Evolutionary conservation across 2,329 filamentous ascomycete genomes (phyloP).

Genomic region (Zasmidium angulare): DNA sequence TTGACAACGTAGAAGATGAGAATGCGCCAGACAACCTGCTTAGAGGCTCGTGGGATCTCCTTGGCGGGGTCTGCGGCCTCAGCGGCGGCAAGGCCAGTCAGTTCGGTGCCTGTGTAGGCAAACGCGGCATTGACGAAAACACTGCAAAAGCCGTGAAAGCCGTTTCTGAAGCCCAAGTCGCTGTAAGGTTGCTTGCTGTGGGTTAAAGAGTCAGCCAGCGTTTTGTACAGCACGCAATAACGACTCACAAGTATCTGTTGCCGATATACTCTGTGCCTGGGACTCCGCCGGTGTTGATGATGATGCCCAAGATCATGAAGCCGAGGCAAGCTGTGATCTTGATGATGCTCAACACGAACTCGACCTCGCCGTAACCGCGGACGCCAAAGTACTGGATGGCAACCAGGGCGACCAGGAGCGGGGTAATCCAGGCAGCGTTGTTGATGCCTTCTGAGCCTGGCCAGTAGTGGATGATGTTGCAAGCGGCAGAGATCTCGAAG

Average conservation of each 20-base stretch:
- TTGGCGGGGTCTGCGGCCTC: constrained; percentile 52
- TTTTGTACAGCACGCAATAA: neutral
- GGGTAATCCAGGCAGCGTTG: constrained; percentile 34
- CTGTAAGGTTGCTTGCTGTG: constrained; percentile 8
- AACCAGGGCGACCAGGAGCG: constrained; percentile 32
- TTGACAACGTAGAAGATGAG: constrained; percentile 33
- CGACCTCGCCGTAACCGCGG: constrained; percentile 35
- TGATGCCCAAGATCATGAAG: constrained; percentile 64
- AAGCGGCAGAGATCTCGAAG: constrained; percentile 34
- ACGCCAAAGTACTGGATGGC: constrained; percentile 37
- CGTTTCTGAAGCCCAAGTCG: constrained; percentile 17
- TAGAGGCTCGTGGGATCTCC: constrained; percentile 35
- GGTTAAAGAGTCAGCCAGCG: neutral
- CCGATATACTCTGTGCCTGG: constrained; percentile 34
- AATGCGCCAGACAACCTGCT: constrained; percentile 35
- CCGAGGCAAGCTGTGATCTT: constrained; percentile 52
- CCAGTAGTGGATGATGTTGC: constrained; percentile 34
- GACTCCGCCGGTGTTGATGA: constrained; percentile 43
- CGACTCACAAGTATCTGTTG: constrained; percentile 25
- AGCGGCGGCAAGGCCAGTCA: constrained; percentile 52
- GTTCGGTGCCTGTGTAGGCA: constrained; percentile 55
- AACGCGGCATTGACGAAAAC: constrained; percentile 44
- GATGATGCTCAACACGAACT: constrained; percentile 33
- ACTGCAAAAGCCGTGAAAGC: constrained; percentile 31
- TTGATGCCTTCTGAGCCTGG: constrained; percentile 27